Evolutionary conservation across 140 eudicot genomes (phyloP).

Genomic region (Stevia rebaudiana): DNA sequence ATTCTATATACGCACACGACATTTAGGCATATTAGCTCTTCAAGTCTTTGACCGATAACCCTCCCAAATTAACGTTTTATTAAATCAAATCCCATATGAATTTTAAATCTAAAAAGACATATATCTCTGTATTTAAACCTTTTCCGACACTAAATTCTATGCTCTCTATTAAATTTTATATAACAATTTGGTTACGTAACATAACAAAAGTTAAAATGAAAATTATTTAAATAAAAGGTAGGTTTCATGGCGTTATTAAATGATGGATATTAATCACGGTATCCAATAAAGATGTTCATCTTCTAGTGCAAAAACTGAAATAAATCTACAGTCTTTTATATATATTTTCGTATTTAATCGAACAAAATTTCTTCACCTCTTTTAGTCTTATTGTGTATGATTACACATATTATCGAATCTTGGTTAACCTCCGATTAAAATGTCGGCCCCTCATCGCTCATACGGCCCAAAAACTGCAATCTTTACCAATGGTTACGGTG

Average conservation of each 20-base stretch:
- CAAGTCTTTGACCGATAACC: conserved; percentile 22
- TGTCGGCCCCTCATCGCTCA: conserved; percentile 45
- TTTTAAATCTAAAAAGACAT: no score
- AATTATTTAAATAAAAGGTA: conserved; percentile 17
- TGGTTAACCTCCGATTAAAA: conserved; percentile 39
- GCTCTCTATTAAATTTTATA: not conserved
- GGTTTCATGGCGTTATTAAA: conserved; percentile 32
- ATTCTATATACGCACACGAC: conserved; percentile 11
- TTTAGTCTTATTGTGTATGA: conserved; percentile 27
- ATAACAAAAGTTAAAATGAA: conserved; percentile 16
- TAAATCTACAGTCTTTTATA: conserved; percentile 29
- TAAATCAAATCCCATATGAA: no score
- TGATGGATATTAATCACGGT: conserved; percentile 30
- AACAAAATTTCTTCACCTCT: conserved; percentile 10
- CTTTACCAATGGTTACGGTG: conserved; percentile 26
- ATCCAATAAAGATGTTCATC: conserved; percentile 36
- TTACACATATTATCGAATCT: conserved; percentile 37
- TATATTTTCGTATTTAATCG: conserved; percentile 5
- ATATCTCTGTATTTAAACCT: conserved; percentile 17
- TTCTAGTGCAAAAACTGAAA: conserved; percentile 23
- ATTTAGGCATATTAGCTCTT: conserved; percentile 16
- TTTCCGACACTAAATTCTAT: not conserved
- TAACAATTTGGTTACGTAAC: not conserved
- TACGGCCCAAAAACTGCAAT: conserved; percentile 34
- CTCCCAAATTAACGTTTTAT: no score